These are phyloP conservation scores for Colletotrichum musicola DNA, from an alignment of 2,329 filamentous ascomycete species.

Conservation along the genomic window DNA sequence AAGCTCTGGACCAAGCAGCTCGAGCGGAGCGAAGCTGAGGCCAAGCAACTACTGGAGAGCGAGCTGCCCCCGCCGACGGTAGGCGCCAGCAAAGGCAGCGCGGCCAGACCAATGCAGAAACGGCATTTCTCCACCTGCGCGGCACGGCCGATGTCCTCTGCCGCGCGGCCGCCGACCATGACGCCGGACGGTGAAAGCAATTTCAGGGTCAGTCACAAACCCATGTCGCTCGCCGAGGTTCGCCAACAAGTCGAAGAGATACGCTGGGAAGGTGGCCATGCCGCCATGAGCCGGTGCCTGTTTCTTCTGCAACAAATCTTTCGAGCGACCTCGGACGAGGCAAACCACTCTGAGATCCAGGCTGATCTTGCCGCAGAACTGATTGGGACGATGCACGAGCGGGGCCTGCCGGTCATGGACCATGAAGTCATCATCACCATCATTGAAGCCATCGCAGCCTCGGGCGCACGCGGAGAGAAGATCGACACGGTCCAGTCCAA, in stretches of 20 bases:
- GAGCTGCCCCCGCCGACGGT: constrained; percentile 30
- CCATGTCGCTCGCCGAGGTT: constrained; percentile 15
- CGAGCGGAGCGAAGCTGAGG: constrained; percentile 45
- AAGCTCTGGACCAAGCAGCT: constrained; percentile 62
- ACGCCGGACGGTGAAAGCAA: not conserved
- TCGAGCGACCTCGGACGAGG: constrained; percentile 38
- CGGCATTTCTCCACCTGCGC: constrained; percentile 51
- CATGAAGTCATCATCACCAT: constrained; percentile 63
- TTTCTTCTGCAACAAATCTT: constrained; percentile 56
- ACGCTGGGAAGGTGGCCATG: constrained; percentile 51
- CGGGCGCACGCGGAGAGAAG: constrained; percentile 46
- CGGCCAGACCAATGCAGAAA: constrained; percentile 45
- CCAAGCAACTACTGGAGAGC: constrained; percentile 33
- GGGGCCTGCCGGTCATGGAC: constrained; percentile 56
- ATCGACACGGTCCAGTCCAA: constrained; percentile 57
- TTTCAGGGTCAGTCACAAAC: not conserved
- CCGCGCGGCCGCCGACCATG: not conserved
- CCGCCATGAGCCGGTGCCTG: constrained; percentile 52
- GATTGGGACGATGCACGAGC: constrained; percentile 59
- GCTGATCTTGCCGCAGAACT: constrained; percentile 57
- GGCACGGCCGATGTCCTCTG: constrained; percentile 41
- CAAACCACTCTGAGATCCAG: constrained; percentile 46
- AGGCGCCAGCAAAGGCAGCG: constrained; percentile 11
- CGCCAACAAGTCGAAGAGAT: constrained; percentile 53
- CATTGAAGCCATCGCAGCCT: constrained; percentile 55